Base-by-base conservation (phyloP, 176 grass and related monocot species). In the Avena sativa region DNA sequence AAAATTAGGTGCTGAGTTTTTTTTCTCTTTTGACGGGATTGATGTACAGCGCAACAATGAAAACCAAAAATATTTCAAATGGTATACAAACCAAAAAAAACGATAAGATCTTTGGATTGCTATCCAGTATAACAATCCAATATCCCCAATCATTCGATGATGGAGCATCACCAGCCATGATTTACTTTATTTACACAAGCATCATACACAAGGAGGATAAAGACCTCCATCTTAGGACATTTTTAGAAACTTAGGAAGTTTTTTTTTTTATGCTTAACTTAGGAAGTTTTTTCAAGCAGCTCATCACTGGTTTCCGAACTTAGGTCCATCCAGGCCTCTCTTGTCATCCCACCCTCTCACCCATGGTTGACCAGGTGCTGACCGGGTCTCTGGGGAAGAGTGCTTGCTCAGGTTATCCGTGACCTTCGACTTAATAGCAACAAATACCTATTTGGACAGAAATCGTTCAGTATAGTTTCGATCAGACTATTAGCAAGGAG, bases 271-370 rank as follows among this genome's bases (percentile, higher is more conserved):
- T n/a, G n/a, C n/a, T n/a, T n/a, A 43, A 43, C 40, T 8, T 43
- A 8, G 40, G 40, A 43, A 43, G 12, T 21, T 81, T 5, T 81
- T 53, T 21, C 30, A 85, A 77, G 51, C 51, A 70, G 23, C 68
- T 46, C 65, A 81, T 98, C 90, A 99, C 85, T 99, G 97, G 71
- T 99, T 99, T 70, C 94, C 97, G 15, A 85, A 96, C 87, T 90
- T 98, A 9, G 94, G 92, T 58, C 90, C 92, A 70, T 86, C 89
- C 48, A 85, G 74, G 30, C 91, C 90, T 84, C 81, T 91, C 90
- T 94, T 96, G 88, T 96, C 94, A 79, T 99, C 94, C 97, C 94
- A 96, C 85, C 94, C 94, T 85, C 94, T 93, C 25, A 99, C 97
- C 97, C 94, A 99, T 57, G 92, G 94, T 55, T 89, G 97, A 65